Percentiles rank a stretch among this genome's conserved stretches.
These are phyloP conservation scores for Fusarium stilboides DNA, from an alignment of 2,329 filamentous ascomycete genomes.

Conservation along the genomic window DNA sequence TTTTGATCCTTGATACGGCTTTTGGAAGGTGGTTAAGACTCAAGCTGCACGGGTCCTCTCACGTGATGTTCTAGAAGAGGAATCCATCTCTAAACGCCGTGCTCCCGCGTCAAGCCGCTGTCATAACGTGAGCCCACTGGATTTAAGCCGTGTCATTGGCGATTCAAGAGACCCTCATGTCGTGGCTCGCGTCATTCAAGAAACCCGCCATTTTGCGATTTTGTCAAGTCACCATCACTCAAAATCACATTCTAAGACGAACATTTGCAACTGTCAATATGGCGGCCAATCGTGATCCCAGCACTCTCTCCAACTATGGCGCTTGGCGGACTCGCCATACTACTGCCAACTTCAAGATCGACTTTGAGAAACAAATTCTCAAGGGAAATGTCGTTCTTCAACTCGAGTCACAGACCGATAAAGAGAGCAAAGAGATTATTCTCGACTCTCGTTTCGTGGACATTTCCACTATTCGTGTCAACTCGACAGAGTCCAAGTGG, in stretches of 20 bases:
- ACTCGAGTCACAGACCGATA: constrained; percentile 83
- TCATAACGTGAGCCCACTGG: constrained; percentile 34
- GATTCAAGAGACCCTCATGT: constrained; percentile 45
- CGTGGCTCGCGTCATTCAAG: constrained; percentile 49
- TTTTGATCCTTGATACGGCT: constrained; percentile 25
- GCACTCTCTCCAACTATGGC: constrained; percentile 92
- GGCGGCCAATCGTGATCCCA: constrained; percentile 77
- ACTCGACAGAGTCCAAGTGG: constrained; percentile 76
- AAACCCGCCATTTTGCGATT: constrained; percentile 47
- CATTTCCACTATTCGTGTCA: constrained; percentile 79
- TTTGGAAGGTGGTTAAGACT: constrained; percentile 27
- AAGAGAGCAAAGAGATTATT: constrained; percentile 81
- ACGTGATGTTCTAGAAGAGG: constrained; percentile 40
- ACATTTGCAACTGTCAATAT: constrained; percentile 53
- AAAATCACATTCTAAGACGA: constrained; percentile 46
- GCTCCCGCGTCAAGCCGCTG: constrained; percentile 17
- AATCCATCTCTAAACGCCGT: constrained; percentile 15
- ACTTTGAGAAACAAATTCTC: constrained; percentile 85
- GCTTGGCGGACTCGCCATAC: constrained; percentile 89
- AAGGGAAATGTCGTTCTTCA: constrained; percentile 82
- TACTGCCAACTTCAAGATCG: constrained; percentile 83
- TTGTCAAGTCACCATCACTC: constrained; percentile 44
- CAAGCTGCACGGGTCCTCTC: constrained; percentile 7
- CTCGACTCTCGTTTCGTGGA: constrained; percentile 90
- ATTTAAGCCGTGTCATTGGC: constrained; percentile 32